Base-by-base conservation (phyloP, 2,329 filamentous ascomycete species). In the Raffaelea albimanens region DNA sequence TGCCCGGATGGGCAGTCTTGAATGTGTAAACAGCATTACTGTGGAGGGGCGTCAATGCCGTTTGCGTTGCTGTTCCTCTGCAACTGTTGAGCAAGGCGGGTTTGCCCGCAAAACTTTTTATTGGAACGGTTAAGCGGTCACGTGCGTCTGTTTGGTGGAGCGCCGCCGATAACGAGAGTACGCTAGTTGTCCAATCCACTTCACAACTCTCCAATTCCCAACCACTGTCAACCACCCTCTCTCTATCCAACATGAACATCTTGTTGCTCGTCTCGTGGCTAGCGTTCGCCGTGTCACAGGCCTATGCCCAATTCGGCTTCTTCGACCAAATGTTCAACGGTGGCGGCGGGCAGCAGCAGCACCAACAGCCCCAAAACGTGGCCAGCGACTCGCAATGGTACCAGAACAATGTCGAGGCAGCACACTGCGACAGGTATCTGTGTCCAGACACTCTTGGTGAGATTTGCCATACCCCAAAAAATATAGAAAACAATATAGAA, bases 301-400 rank as follows among this genome's bases (percentile, higher is more conserved):
- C 74, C 4, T 70, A 76, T 49, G 87, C 87, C 11, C 91, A 97
- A 67, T 97, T 97, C 65, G 85, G 87, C 62, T 95, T 98, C 77
- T 98, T 97, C 68, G 90, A 96, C 64, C 88, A 97, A 59, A 95
- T 97, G 87, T 97, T 98, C 64, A 76, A 80, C 57, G 46, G 44
- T 42, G 78, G 78, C 55, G 72, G 73, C 18, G 68, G 72, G 13
- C 71, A 78, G 49, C 75, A 80, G 55, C 66, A 76, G 43, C 63
- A 69, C 41, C 76, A 79, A 48, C 73, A 82, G 56, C 78, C 79
- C 22, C 83, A 87, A 59, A 93, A 96, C 63, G 87, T 85, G 23
- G 78, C 87, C 2, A 94, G 87, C 59, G 91, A 97, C 67, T 85
- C 87, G 14, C 69, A 72, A 21, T 84, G 86, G 71, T 97, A 96